These are phyloP conservation scores for Neurospora cerealis DNA, from an alignment of 495 filamentous ascomycete species.

Conservation along the genomic window DNA sequence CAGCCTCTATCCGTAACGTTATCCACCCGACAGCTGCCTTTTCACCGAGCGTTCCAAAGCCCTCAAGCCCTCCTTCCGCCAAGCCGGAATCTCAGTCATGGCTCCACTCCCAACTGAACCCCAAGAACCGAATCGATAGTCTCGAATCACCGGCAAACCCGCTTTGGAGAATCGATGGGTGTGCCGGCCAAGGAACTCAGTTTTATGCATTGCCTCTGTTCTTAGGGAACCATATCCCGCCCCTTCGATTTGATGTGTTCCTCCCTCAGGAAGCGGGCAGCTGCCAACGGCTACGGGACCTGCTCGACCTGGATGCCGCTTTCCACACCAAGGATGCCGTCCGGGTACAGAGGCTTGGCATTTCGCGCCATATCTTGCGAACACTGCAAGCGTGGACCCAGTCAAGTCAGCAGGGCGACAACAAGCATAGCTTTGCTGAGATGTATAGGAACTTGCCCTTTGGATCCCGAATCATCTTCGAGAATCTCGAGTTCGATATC, in stretches of 20 bases:
- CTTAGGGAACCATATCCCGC: conserved; percentile 23
- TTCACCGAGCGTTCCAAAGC: conserved; percentile 7
- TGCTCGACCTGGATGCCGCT: conserved; percentile 32
- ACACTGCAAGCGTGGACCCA: conserved; percentile 32
- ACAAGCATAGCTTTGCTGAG: background rate
- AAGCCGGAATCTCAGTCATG: conserved; percentile 13
- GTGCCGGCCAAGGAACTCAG: conserved; percentile 38
- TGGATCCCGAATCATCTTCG: conserved; percentile 37
- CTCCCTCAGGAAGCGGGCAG: conserved; percentile 28
- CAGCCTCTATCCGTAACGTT: conserved; percentile 31
- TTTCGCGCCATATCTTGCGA: conserved; percentile 33
- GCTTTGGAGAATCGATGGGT: conserved; percentile 40
- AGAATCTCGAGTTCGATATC: conserved; percentile 29
- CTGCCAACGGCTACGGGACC: conserved; percentile 24
- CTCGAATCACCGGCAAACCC: conserved; percentile 29
- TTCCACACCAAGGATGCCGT: conserved; percentile 38
- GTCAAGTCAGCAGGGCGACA: background rate
- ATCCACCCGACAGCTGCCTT: conserved; percentile 42
- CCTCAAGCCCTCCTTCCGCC: background rate
- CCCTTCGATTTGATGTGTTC: conserved; percentile 40
- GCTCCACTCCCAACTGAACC: conserved; percentile 34
- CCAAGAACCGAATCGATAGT: conserved; percentile 42
- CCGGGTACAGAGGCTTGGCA: conserved; percentile 30
- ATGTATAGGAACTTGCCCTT: conserved; percentile 30
- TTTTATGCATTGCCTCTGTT: conserved; percentile 37